Percentiles rank a stretch among this genome's conserved stretches.
phyloP scores from a whole-genome alignment of 331 rosid genomes.

The Erythrophleum ivorense region DNA sequence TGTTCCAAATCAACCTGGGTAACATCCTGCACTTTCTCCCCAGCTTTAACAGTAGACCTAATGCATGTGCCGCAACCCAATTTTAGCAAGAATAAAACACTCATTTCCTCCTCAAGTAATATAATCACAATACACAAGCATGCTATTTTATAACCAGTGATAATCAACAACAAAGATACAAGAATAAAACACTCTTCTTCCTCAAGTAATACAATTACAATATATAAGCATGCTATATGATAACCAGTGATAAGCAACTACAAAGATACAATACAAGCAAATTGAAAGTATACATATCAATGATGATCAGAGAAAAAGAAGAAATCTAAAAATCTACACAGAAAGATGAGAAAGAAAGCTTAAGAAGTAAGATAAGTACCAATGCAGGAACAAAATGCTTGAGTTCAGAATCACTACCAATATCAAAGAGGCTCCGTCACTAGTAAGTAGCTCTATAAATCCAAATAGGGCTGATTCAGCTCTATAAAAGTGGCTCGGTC shows the following conservation, averaged over 20 bases:
- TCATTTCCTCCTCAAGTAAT: slow-evolving; percentile 21
- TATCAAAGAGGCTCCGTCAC: neutral
- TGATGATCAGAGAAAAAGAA: slow-evolving; percentile 14
- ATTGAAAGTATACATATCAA: neutral
- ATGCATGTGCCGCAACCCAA: slow-evolving; percentile 36
- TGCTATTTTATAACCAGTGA: neutral
- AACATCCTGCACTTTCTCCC: slow-evolving; percentile 61
- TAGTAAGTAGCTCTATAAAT: neutral
- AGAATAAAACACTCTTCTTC: slow-evolving; percentile 29
- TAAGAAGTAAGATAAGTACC: slow-evolving; percentile 7
- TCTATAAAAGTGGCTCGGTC: neutral
- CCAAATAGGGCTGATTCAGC: neutral
- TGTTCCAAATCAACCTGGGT: slow-evolving; percentile 81
- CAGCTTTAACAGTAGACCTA: slow-evolving; percentile 52
- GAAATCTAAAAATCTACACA: neutral
- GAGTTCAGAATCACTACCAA: slow-evolving; percentile 14
- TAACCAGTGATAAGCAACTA: slow-evolving; percentile 9
- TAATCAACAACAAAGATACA: slow-evolving; percentile 11
- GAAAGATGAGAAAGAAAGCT: neutral
- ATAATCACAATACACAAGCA: slow-evolving; percentile 12
- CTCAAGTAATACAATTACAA: slow-evolving; percentile 4
- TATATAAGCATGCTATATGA: neutral
- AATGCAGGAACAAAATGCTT: neutral
- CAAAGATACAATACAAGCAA: neutral
- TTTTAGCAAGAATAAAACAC: slow-evolving; percentile 38